phyloP scores from a whole-genome alignment of 495 filamentous ascomycete genomes.

The Neurospora intermedia region DNA sequence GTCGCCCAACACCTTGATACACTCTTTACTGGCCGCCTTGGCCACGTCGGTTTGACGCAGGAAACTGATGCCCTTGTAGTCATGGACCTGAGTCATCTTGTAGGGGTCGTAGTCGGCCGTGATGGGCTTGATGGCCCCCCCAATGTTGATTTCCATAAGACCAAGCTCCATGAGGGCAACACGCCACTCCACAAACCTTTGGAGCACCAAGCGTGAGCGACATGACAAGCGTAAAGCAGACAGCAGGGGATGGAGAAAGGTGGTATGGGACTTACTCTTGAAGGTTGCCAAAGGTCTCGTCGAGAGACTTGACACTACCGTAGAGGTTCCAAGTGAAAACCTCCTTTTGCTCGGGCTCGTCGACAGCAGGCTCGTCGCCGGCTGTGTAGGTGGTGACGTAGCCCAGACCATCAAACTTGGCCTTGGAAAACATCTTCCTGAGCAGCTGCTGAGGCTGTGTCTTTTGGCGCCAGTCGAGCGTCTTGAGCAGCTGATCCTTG shows the following conservation, averaged over 20 bases:
- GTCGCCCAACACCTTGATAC: slow-evolving; percentile 62
- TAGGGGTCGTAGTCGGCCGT: slow-evolving; percentile 73
- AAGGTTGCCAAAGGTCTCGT: slow-evolving; percentile 63
- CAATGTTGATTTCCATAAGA: slow-evolving; percentile 55
- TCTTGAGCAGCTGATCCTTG: slow-evolving; percentile 62
- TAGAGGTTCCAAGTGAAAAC: slow-evolving; percentile 81
- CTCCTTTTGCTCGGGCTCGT: slow-evolving; percentile 36
- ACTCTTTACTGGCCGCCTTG: slow-evolving; percentile 61
- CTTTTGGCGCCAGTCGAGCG: slow-evolving; percentile 69
- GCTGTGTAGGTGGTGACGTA: slow-evolving; percentile 40
- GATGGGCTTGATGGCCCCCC: slow-evolving; percentile 56
- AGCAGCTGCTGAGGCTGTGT: slow-evolving; percentile 36
- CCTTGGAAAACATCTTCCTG: slow-evolving; percentile 34
- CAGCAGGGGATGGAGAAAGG: not conserved
- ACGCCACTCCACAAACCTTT: slow-evolving; percentile 75
- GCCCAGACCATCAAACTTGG: slow-evolving; percentile 48
- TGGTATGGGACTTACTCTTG: slow-evolving; percentile 49
- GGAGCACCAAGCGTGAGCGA: slow-evolving; percentile 10
- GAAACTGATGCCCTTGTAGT: slow-evolving; percentile 77
- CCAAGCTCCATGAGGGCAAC: slow-evolving; percentile 78
- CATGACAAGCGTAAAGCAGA: not conserved
- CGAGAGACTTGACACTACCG: slow-evolving; percentile 59
- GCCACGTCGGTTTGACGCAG: slow-evolving; percentile 59
- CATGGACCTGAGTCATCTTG: slow-evolving; percentile 81
- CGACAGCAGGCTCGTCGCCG: slow-evolving; percentile 13